Evolutionary conservation across 192 early-diverging fungal species (phyloP), one percentile per base, ranked within the genome.

Genomic region (Funneliformis mosseae): DNA sequence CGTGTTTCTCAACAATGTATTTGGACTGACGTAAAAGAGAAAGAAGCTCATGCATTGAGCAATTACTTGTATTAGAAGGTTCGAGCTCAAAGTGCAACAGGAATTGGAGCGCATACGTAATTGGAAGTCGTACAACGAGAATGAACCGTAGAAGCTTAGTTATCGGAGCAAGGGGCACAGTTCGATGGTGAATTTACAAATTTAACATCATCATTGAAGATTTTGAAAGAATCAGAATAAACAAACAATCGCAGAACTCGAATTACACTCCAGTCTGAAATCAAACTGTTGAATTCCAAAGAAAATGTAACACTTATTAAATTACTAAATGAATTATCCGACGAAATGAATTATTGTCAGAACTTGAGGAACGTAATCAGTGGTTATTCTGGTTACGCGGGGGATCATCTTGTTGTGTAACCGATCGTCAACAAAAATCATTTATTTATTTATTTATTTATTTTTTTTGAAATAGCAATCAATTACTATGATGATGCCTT

Each of bases 331-430:
- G 38, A 74, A 28, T 33, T 74, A 25, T 25, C 43, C 12, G 33
- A 50, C 50, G 33, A 38, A 74, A 74, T 39, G 45, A 74, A 18
- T 9, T 74, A 21, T 27, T 74, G 4, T 18, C 48, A 50, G 73
- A 74, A 59, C 46, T 74, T 74, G 46, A 50, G 55, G 46, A 74
- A 74, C 43, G 73, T 25, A 48, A 74, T 9, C 28, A 74, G 9
- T 33, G n/a, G n/a, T n/a, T n/a, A n/a, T n/a, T n/a, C n/a, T n/a
- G n/a, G n/a, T n/a, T n/a, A n/a, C n/a, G n/a, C n/a, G n/a, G n/a
- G n/a, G n/a, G n/a, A n/a, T n/a, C n/a, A n/a, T n/a, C n/a, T n/a
- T n/a, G n/a, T n/a, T n/a, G n/a, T n/a, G n/a, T n/a, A n/a, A n/a
- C n/a, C n/a, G n/a, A n/a, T n/a, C n/a, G n/a, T n/a, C n/a, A n/a